Percentiles rank a stretch among this genome's conserved stretches.
These are phyloP conservation scores for Ceratorhiza oryzae-sativae DNA, from an alignment of 1,284 basidiomycete genomes.

Conservation along the genomic window DNA sequence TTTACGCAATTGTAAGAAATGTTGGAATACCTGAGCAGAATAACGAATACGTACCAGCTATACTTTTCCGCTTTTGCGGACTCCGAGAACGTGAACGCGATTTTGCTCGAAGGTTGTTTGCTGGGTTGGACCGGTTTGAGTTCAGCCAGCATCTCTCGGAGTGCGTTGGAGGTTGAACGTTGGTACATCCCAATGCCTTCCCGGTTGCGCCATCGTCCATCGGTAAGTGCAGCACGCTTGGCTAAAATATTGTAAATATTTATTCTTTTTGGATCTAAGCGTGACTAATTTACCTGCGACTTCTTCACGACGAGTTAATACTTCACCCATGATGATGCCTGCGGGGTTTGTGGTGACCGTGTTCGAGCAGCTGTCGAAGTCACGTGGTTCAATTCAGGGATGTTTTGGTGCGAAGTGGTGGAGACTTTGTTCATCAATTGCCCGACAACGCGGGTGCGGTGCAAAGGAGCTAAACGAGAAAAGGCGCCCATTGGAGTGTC, in stretches of 20 bases:
- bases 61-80: constrained; percentile 5
- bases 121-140: background rate
- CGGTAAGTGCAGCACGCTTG: constrained; percentile 28
- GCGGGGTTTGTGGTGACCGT: constrained; percentile 9
- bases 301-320: constrained; percentile 9
- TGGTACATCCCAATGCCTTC: constrained; percentile 38
- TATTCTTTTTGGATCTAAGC: background rate
- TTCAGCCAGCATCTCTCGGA: constrained; percentile 21
- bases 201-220: constrained; percentile 35
- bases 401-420: background rate
- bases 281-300: constrained; percentile 18
- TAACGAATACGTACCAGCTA: background rate
- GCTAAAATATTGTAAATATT: background rate
- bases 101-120: constrained; percentile 5
- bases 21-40: background rate
- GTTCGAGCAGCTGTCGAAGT: constrained; percentile 6
- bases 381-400: background rate
- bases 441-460: no score
- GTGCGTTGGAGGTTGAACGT: constrained; percentile 33
- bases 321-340: constrained; percentile 1
- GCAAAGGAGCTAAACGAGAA: no score
- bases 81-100: constrained; percentile 33
- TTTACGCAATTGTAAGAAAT: background rate
- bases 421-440: background rate
- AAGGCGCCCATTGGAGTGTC: no score